phyloP scores from a whole-genome alignment of 805 yeast genomes.

The Cyberlindnera lachancei region DNA sequence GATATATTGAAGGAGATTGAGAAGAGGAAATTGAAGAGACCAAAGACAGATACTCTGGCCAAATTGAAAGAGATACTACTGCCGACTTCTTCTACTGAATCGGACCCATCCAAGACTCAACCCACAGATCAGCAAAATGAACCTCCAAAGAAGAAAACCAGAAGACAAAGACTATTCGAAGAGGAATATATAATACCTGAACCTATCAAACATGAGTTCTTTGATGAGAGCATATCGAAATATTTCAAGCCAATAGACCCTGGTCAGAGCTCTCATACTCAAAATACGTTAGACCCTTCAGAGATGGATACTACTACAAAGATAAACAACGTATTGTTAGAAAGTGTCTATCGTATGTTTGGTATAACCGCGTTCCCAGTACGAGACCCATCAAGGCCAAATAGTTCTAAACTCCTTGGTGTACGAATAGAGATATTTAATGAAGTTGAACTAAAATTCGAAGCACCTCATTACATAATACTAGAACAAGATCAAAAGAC shows the following conservation, averaged over 20 bases:
- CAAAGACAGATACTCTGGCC: constrained; percentile 23
- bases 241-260: constrained; percentile 13
- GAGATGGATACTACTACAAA: constrained; percentile 1
- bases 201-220: constrained; percentile 21
- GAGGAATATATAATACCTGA: constrained; percentile 16
- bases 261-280: too few species aligned
- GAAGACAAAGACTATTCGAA: constrained; percentile 4
- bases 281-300: not conserved
- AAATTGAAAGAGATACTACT: constrained; percentile 16
- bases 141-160: constrained; percentile 4
- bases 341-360: constrained; percentile 30
- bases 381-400: constrained; percentile 25
- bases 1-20: constrained; percentile 21
- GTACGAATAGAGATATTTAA: constrained; percentile 33
- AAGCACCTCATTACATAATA: constrained; percentile 29
- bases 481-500: constrained; percentile 23
- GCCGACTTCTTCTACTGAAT: not conserved
- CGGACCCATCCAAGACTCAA: not conserved
- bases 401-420: constrained; percentile 23
- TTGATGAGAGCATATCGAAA: constrained; percentile 19
- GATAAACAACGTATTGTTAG: constrained; percentile 20
- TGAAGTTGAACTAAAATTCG: constrained; percentile 21
- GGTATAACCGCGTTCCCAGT: constrained; percentile 34
- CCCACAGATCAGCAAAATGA: not conserved
- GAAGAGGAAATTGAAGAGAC: constrained; percentile 15